phyloP scores from a whole-genome alignment of 768 basidiomycete species.

The Lentinula guzmanii region DNA sequence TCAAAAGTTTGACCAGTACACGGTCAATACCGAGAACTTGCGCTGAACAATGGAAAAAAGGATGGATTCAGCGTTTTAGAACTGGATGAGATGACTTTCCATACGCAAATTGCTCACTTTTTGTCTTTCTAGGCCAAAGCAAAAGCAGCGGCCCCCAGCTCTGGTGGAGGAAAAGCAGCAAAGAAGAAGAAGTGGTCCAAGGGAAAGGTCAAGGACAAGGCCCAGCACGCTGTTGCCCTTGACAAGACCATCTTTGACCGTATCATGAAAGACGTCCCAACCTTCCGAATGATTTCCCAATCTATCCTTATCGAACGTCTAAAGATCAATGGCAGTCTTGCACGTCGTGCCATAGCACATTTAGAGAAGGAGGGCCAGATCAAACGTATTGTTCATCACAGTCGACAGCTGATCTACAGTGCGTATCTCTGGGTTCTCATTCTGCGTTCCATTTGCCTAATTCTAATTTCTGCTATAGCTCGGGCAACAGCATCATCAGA shows the following conservation, averaged over 20 bases:
- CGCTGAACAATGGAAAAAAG: not conserved
- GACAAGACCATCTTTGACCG: conserved; percentile 93
- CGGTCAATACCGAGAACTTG: not conserved
- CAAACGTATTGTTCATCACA: conserved; percentile 96
- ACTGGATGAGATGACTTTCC: conserved; percentile 26
- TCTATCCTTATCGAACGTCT: conserved; percentile 97
- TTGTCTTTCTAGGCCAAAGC: conserved; percentile 52
- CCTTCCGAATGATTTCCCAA: conserved; percentile 98
- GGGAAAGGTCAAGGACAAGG: conserved; percentile 99
- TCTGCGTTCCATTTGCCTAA: not conserved
- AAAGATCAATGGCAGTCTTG: conserved; percentile 94
- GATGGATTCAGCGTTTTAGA: conserved; percentile 33
- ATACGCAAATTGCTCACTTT: conserved; percentile 13
- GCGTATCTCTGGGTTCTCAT: conserved; percentile 26
- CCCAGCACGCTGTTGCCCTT: conserved; percentile 90
- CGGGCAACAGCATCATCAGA: conserved; percentile 44
- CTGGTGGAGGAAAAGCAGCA: conserved; percentile 77
- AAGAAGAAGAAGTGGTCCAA: conserved; percentile 99
- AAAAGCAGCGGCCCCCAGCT: conserved; percentile 66
- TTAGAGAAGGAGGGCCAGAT: conserved; percentile 92
- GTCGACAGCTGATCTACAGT: conserved; percentile 94
- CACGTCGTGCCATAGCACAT: conserved; percentile 85
- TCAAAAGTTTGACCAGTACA: not conserved
- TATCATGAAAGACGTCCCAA: conserved; percentile 97
- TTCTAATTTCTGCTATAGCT: conserved; percentile 23